Base-by-base conservation (phyloP, 1,284 basidiomycete genomes). In the Ustilago cynodontis region DNA sequence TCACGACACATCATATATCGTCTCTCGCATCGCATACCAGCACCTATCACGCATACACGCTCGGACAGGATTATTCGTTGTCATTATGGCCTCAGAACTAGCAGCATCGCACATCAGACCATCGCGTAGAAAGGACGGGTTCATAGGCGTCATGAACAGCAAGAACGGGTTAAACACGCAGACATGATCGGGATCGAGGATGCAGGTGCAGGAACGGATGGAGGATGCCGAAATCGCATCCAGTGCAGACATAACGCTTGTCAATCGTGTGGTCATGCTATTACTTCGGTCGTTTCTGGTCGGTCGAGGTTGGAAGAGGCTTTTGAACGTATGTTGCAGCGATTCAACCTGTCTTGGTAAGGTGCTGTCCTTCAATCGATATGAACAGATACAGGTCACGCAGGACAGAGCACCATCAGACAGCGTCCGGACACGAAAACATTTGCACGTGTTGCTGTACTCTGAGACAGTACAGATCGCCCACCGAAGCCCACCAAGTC, bases 11-110 rank as follows among this genome's bases (percentile, higher is more conserved):
- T n/a, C n/a, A 33, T 51, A 41, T 10, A 20, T 16, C 50, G 18
- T 10, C 49, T 4, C 18, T 53, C 26, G 49, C 29, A 52, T 56
- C 22, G 39, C 29, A 58, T 51, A 24, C 50, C 56, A 16, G 62
- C 57, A 43, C 26, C 37, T 53, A 65, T 53, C 55, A n/a, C 47
- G 47, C 28, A 65, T 13, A 20, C 5, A 24, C 50, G 14, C 4
- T 4, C 18, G 24, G 24, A 28, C 9, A 47, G 31, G 20, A 8
- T 18, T 29, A 20, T 9, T 16, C 18, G 29, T 33, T 11, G 13
- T 18, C 14, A 8, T 9, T 4, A 3, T 3, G 18, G 26, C 49
- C 16, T 18, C 20, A 14, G n/a, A 7, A n/a, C 16, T n/a, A n/a
- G 24, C 59, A 45, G 28, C 26, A 43, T 16, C 33, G 20, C 37